These are phyloP conservation scores for Termitomyces sp. DNA, from an alignment of 768 basidiomycete genomes.

Conservation along the genomic window DNA sequence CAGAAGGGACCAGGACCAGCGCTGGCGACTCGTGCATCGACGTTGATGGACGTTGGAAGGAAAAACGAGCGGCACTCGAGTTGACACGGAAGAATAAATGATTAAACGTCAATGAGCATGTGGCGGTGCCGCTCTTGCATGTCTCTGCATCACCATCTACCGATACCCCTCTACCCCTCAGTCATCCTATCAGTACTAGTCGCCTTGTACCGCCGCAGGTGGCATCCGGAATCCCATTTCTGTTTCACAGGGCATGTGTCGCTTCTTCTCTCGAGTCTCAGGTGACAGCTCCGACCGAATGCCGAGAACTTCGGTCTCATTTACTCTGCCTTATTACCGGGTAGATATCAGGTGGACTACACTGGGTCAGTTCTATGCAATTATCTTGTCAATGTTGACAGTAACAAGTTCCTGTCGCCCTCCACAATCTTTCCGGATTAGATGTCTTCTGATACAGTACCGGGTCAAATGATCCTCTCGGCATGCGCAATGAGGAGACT, in stretches of 20 bases:
- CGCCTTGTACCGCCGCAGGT: background rate
- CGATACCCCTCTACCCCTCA: background rate
- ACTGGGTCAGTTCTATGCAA: background rate
- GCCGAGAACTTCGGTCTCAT: background rate
- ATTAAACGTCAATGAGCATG: background rate
- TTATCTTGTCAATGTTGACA: background rate
- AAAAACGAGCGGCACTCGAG: slow-evolving; percentile 7
- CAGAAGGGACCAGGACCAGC: slow-evolving; percentile 36
- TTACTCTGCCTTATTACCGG: background rate
- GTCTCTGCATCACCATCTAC: no score
- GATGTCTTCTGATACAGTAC: background rate
- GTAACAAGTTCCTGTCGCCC: background rate
- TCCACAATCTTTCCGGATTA: background rate
- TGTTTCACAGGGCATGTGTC: background rate
- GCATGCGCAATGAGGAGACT: no score
- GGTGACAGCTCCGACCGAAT: background rate
- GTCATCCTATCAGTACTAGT: background rate
- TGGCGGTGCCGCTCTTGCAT: background rate
- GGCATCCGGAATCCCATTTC: background rate
- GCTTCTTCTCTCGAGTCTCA: background rate
- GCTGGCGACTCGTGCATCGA: slow-evolving; percentile 40
- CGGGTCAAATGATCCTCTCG: background rate
- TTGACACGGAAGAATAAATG: slow-evolving; percentile 1
- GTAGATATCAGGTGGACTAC: background rate
- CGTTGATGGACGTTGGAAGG: slow-evolving; percentile 2